phyloP scores from a whole-genome alignment of 768 basidiomycete genomes.

The Hericium coralloides region DNA sequence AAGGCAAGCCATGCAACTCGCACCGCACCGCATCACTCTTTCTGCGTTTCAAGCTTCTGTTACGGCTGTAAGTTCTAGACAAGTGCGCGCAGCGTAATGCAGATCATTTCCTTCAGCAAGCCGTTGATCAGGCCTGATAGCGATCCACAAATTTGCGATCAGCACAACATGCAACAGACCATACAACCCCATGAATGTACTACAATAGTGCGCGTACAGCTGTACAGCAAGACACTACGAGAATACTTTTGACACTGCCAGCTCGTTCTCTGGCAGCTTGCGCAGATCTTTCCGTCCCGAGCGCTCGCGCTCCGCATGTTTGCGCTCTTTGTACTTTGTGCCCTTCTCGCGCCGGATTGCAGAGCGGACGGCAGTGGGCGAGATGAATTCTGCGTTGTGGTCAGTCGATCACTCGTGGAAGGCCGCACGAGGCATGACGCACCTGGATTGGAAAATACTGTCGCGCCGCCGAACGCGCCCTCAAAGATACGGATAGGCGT shows the following conservation, averaged over 20 bases:
- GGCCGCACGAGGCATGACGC: constrained; percentile 17
- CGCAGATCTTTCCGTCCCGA: constrained; percentile 54
- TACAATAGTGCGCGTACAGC: neutral
- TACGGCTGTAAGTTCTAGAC: too few relatives aligned
- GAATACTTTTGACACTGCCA: constrained; percentile 87
- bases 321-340: constrained; percentile 72
- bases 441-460: constrained; percentile 95
- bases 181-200: too few relatives aligned
- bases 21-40: too few relatives aligned
- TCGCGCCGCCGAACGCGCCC: constrained; percentile 91
- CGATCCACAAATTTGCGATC: too few relatives aligned
- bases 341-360: constrained; percentile 64
- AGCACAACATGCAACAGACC: too few relatives aligned
- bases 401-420: neutral
- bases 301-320: constrained; percentile 66
- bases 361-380: constrained; percentile 75
- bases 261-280: constrained; percentile 60
- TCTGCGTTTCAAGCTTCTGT: too few relatives aligned
- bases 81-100: too few relatives aligned
- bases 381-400: constrained; percentile 68
- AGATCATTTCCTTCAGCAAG: too few relatives aligned
- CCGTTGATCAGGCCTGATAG: too few relatives aligned
- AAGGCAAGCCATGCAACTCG: too few relatives aligned
- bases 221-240: constrained; percentile 36
- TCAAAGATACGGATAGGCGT: constrained; percentile 98